Conservation (phyloP, 768 basidiomycete genomes). For the Tephrocybe sp. region DNA sequence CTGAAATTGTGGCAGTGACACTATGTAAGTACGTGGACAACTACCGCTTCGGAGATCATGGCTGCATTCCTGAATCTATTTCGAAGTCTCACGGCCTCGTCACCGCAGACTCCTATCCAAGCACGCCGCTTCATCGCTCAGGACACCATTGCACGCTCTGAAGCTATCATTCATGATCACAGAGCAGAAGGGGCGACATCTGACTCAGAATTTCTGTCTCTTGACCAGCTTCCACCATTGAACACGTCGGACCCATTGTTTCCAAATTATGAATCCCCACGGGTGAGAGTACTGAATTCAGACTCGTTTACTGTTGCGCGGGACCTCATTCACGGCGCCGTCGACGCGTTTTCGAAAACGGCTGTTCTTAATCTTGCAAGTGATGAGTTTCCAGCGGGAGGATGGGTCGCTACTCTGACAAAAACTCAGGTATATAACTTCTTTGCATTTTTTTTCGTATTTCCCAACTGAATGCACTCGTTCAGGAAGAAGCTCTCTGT, state of each 20-base stretch:
- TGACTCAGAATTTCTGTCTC: slow-evolving; percentile 25
- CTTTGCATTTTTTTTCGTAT: neutral
- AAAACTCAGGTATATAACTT: slow-evolving; percentile 29
- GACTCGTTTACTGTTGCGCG: slow-evolving; percentile 38
- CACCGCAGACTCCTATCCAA: neutral
- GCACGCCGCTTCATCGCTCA: slow-evolving; percentile 16
- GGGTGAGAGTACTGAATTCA: slow-evolving; percentile 28
- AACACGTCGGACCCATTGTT: slow-evolving; percentile 8
- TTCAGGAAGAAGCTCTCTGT: slow-evolving; percentile 45
- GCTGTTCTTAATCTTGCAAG: slow-evolving; percentile 40
- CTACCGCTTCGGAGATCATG: too few species aligned
- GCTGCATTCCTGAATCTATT: neutral
- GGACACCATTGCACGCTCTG: slow-evolving; percentile 27
- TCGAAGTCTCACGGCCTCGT: neutral
- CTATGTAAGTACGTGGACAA: too few species aligned
- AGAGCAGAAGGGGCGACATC: slow-evolving; percentile 26
- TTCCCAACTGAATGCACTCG: neutral
- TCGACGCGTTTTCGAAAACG: slow-evolving; percentile 23
- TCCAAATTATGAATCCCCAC: slow-evolving; percentile 14
- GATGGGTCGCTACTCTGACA: slow-evolving; percentile 25
- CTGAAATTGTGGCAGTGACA: too few species aligned
- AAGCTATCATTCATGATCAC: slow-evolving; percentile 23
- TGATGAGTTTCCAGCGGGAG: slow-evolving; percentile 28
- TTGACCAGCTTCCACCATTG: slow-evolving; percentile 25
- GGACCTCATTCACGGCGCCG: slow-evolving; percentile 23